Conservation (phyloP, 2,329 filamentous ascomycete genomes). For the Westerdykella aurantiaca region DNA sequence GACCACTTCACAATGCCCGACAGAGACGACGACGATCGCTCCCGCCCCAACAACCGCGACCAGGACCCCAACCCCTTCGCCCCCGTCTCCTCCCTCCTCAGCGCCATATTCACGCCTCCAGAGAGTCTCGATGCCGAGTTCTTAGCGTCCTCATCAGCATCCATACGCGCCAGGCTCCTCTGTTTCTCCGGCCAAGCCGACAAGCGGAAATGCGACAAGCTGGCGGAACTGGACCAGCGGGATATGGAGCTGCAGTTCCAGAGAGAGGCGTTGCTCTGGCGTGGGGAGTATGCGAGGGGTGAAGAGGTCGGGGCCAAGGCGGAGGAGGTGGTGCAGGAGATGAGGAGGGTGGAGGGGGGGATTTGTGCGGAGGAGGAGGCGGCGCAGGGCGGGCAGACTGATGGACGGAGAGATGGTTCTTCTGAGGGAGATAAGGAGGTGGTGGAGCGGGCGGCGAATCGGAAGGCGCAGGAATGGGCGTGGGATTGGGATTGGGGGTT, state of each 20-base stretch:
- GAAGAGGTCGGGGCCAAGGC: conserved; percentile 22
- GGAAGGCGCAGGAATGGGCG: conserved; percentile 31
- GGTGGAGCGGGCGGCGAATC: conserved; percentile 24
- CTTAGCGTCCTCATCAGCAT: conserved; percentile 23
- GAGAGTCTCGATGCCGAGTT: conserved; percentile 13
- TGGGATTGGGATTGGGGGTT: conserved; percentile 34
- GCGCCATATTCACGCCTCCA: conserved; percentile 44
- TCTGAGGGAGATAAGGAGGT: conserved; percentile 5
- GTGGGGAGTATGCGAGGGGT: conserved; percentile 5
- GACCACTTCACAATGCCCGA: conserved; percentile 1
- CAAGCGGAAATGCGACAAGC: conserved; percentile 19
- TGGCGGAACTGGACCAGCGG: conserved; percentile 16
- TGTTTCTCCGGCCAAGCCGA: conserved; percentile 31
- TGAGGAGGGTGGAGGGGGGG: conserved; percentile 26
- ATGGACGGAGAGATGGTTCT: not conserved
- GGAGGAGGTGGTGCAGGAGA: conserved; percentile 20
- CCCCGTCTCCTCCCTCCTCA: conserved; percentile 51
- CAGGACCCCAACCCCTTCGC: conserved; percentile 50
- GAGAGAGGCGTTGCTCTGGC: not conserved
- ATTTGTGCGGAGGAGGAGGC: conserved; percentile 22
- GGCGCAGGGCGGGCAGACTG: conserved; percentile 9
- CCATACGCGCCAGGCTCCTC: conserved; percentile 24
- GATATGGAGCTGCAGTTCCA: not conserved
- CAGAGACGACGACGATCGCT: conserved; percentile 11
- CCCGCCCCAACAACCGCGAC: conserved; percentile 7